These are phyloP conservation scores for Candida stauntonica DNA, from an alignment of 805 yeast species.

Conservation along the genomic window DNA sequence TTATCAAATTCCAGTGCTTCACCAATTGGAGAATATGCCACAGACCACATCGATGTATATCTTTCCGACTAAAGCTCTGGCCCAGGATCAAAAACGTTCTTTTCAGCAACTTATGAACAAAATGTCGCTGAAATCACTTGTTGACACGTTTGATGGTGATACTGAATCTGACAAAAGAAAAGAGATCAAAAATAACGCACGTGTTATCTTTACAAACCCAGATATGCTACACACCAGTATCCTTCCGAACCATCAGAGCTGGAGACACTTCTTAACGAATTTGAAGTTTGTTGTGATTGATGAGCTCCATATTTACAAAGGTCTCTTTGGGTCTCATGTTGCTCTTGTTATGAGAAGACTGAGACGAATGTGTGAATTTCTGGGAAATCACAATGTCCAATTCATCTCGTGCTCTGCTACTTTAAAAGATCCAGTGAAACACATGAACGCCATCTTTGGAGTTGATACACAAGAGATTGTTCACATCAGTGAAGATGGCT, in stretches of 20 bases:
- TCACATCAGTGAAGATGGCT: constrained; percentile 76
- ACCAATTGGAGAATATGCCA: constrained; percentile 36
- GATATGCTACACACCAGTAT: constrained; percentile 87
- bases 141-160: constrained; percentile 92
- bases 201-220: constrained; percentile 89
- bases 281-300: constrained; percentile 75
- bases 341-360: constrained; percentile 79
- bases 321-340: constrained; percentile 91
- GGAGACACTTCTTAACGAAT: constrained; percentile 65
- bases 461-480: constrained; percentile 46
- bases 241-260: constrained; percentile 68
- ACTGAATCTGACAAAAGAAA: constrained; percentile 58
- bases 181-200: constrained; percentile 55
- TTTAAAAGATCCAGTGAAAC: constrained; percentile 63
- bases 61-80: constrained; percentile 95
- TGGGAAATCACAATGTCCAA: constrained; percentile 50
- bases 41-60: constrained; percentile 72
- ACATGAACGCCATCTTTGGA: constrained; percentile 75
- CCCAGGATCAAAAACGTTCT: constrained; percentile 94
- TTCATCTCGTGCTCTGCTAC: constrained; percentile 96
- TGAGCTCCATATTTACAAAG: constrained; percentile 83
- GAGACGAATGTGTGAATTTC: constrained; percentile 52
- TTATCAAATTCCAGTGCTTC: constrained; percentile 81
- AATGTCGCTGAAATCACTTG: constrained; percentile 47
- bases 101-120: constrained; percentile 50